Evolutionary conservation across 1,139 yeast genomes (phyloP), one percentile per base, ranked within the genome.

Genomic region (Pneumocystis carinii): DNA sequence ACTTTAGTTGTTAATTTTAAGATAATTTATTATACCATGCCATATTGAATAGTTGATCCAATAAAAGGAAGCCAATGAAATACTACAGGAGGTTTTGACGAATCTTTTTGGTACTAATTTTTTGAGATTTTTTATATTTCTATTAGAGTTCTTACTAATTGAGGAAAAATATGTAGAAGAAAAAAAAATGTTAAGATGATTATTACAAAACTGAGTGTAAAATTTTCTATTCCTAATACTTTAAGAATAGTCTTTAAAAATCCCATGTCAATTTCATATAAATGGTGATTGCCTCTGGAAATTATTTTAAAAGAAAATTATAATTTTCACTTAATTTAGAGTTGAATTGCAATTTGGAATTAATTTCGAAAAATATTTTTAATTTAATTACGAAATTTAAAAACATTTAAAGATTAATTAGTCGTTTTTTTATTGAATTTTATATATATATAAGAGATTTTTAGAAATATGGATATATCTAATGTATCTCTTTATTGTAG

Each of bases 1-100:
- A 14, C 12, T 48, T 48, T 88, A 85, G 68, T 78, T 73, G 69
- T 90, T 86, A 74, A 92, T 86, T 61, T 79, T 77, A 69, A 82
- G 86, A 71, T 92, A 94, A 74, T 92, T 92, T 65, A 83, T 88
- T 73, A 98, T 69, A 85, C 85, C 86, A 85, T 86, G 70, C 98
- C 98, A 73, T 88, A 92, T 8, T 80, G 76, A 53, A 86, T 83
- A 57, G 97, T 94, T 56, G 94, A 86, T 60, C 98, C 98, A 63
- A 92, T 78, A 96, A 97, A 90, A 41, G 98, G 98, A 67, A 92
- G 78, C 86, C 90, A 86, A 77, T 92, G 86, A 73, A 88, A 89
- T 7, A 89, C 97, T 69, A 92, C 74, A 6, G 98, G 98, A 17
- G 83, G 94, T 67, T 92, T 78, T 74, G 87, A 94, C 27, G 67